A percentile compares a stretch with the other conserved stretches of the same genome.
Evolutionary conservation across 1,139 yeast genomes (phyloP).

Genomic region (Candida sanyaensis): DNA sequence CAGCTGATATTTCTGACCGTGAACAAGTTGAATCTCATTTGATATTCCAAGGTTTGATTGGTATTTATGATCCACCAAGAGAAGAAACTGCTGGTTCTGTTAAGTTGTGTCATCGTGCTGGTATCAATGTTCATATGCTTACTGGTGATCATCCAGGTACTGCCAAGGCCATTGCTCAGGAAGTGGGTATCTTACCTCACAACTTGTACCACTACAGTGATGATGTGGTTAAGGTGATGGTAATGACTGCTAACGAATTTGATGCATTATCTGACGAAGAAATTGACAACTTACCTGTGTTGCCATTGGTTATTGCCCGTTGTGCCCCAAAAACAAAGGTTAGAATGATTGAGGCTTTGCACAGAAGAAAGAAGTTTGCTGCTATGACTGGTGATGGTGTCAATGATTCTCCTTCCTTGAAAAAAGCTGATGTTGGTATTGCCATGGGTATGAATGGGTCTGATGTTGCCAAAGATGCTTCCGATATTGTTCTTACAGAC

Average conservation of each 20-base stretch:
- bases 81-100: constrained; percentile 71
- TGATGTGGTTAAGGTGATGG: constrained; percentile 66
- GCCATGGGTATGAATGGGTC: constrained; percentile 51
- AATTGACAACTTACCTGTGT: constrained; percentile 66
- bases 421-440: constrained; percentile 79
- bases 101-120: constrained; percentile 69
- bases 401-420: constrained; percentile 80
- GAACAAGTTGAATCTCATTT: constrained; percentile 56
- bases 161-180: constrained; percentile 80
- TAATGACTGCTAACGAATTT: constrained; percentile 76
- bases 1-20: constrained; percentile 39
- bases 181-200: constrained; percentile 80
- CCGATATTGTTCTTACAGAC: constrained; percentile 55
- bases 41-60: constrained; percentile 68
- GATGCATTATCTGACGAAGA: constrained; percentile 63
- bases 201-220: constrained; percentile 64
- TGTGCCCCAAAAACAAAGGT: constrained; percentile 88
- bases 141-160: constrained; percentile 89
- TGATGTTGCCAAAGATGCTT: constrained; percentile 61
- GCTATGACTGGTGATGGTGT: constrained; percentile 94
- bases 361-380: constrained; percentile 66
- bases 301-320: constrained; percentile 80
- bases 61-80: constrained; percentile 85
- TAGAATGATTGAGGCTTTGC: constrained; percentile 80
- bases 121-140: constrained; percentile 81